Percentiles rank a stretch among this genome's conserved stretches.
Conservation (phyloP, 768 basidiomycete genomes). For the Amanita pseudoporphyria region DNA sequence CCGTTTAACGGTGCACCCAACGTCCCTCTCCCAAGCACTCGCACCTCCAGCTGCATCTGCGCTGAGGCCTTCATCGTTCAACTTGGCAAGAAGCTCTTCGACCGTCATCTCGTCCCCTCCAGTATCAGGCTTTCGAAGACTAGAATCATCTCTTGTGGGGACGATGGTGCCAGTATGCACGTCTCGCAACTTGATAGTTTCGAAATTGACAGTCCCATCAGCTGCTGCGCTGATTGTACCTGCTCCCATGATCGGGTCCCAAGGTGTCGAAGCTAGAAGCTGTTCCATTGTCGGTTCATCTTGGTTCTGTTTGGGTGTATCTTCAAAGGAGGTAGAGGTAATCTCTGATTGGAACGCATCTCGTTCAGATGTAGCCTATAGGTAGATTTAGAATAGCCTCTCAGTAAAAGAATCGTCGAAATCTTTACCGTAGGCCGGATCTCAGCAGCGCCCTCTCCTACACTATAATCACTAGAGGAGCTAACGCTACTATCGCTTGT, state of each 20-base stretch:
- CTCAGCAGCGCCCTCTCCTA: neutral
- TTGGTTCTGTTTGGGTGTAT: neutral
- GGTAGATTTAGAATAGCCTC: neutral
- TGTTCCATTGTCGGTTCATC: neutral
- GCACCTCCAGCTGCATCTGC: neutral
- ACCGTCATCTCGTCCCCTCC: neutral
- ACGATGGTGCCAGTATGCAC: neutral
- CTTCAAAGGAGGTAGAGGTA: neutral
- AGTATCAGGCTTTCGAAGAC: neutral
- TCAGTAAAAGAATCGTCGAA: too few species aligned
- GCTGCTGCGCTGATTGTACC: neutral
- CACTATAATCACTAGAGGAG: neutral
- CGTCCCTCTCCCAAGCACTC: neutral
- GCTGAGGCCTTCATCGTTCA: too few species aligned
- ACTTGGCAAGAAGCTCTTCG: neutral
- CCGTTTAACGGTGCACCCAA: neutral
- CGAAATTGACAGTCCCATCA: neutral
- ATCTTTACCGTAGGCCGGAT: neutral
- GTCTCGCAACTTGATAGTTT: neutral
- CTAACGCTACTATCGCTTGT: neutral
- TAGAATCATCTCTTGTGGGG: neutral
- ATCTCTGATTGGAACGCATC: neutral
- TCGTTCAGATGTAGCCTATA: neutral
- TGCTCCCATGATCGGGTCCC: neutral
- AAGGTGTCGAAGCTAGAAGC: neutral